A percentile compares a stretch with the other conserved stretches of the same genome.
Conservation (phyloP, 2,329 filamentous ascomycete genomes). For the Cordyceps tenuipes region DNA sequence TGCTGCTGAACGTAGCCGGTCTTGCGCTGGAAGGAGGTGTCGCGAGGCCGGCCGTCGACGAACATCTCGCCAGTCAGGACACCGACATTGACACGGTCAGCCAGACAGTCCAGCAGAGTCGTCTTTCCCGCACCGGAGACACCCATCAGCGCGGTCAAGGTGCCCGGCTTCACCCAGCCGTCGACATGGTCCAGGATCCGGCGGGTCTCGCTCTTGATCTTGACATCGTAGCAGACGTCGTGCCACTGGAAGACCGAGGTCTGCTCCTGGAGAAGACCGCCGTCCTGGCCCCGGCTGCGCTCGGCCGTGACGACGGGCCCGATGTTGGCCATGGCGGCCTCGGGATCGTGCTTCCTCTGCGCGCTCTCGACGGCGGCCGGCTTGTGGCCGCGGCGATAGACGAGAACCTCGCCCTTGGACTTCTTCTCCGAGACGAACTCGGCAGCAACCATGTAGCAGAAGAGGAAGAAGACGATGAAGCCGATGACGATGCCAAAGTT, state of each 20-base stretch:
- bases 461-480: constrained; percentile 54
- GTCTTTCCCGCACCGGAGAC: constrained; percentile 93
- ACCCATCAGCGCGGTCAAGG: constrained; percentile 83
- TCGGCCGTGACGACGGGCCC: constrained; percentile 40
- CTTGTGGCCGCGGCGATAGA: constrained; percentile 64
- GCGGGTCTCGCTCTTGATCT: constrained; percentile 68
- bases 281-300: constrained; percentile 31
- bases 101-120: constrained; percentile 77
- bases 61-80: constrained; percentile 79
- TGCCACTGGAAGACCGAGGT: constrained; percentile 81
- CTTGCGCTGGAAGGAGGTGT: constrained; percentile 81
- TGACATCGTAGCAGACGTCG: constrained; percentile 67
- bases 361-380: constrained; percentile 48
- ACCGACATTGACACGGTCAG: constrained; percentile 80
- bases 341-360: constrained; percentile 54
- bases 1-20: constrained; percentile 91
- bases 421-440: constrained; percentile 59
- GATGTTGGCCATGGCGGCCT: constrained; percentile 42
- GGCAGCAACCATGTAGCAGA: constrained; percentile 54
- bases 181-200: constrained; percentile 79
- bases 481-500: constrained; percentile 63
- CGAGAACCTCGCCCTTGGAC: constrained; percentile 68
- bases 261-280: constrained; percentile 41
- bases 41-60: constrained; percentile 56
- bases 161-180: constrained; percentile 91